Conservation (phyloP, 495 filamentous ascomycete species). For the Chlorociboria aeruginascens region DNA sequence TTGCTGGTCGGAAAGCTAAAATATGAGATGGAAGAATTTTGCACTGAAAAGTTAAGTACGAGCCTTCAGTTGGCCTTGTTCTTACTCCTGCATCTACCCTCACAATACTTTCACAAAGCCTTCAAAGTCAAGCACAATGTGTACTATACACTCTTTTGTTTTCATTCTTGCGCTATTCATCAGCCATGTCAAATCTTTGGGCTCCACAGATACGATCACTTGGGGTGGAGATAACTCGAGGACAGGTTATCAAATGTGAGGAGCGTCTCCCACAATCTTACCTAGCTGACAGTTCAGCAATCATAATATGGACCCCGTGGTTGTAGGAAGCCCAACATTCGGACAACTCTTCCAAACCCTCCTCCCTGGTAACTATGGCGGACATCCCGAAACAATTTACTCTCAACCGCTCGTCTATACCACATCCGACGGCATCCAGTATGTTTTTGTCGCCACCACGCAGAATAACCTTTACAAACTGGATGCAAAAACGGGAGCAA, state of each 20-base stretch:
- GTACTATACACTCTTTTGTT: constrained; percentile 3
- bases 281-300: constrained; percentile 18
- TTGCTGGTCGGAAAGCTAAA: no score
- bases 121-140: background rate
- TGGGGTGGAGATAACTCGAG: constrained; percentile 35
- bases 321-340: constrained; percentile 28
- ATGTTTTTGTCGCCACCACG: constrained; percentile 32
- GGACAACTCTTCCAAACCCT: constrained; percentile 30
- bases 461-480: constrained; percentile 35
- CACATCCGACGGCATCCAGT: constrained; percentile 25
- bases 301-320: constrained; percentile 35
- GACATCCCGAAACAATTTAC: constrained; percentile 27
- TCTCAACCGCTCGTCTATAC: constrained; percentile 37
- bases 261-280: background rate
- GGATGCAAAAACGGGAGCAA: constrained; percentile 32
- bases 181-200: constrained; percentile 11
- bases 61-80: no score
- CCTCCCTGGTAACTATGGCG: constrained; percentile 27
- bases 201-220: constrained; percentile 33
- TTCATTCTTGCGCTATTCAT: constrained; percentile 13
- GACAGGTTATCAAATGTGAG: constrained; percentile 31
- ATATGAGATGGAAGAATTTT: no score
- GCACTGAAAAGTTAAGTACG: no score
- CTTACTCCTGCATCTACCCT: no score
- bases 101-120: no score